phyloP scores from a whole-genome alignment of 2,329 filamentous ascomycete genomes.

The Botrytis cinerea region DNA sequence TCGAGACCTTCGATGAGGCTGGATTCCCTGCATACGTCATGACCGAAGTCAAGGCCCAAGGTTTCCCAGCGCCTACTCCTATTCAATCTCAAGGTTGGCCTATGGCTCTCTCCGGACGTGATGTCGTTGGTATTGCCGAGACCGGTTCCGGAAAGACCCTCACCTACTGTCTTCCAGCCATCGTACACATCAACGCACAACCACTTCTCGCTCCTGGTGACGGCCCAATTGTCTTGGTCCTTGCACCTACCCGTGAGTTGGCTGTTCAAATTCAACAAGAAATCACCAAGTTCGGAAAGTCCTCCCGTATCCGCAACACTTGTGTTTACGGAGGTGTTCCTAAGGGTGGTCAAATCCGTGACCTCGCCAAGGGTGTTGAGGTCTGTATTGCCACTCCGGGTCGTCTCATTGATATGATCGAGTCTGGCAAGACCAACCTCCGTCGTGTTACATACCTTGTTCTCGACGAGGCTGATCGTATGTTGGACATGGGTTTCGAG shows the following conservation, averaged over 20 bases:
- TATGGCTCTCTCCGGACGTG: conserved; percentile 96
- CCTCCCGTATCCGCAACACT: conserved; percentile 95
- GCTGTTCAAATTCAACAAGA: conserved; percentile 98
- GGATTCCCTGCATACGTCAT: conserved; percentile 97
- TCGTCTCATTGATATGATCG: conserved; percentile 97
- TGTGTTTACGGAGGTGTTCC: conserved; percentile 99
- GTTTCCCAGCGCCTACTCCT: conserved; percentile 88
- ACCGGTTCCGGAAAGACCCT: conserved; percentile 99
- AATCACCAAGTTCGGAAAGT: conserved; percentile 98
- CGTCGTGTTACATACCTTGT: conserved; percentile 97
- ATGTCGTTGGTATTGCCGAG: conserved; percentile 98
- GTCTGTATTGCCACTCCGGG: conserved; percentile 98
- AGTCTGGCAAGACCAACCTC: conserved; percentile 96
- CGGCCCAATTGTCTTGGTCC: conserved; percentile 92
- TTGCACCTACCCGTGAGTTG: conserved; percentile 95
- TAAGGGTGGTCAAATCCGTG: conserved; percentile 94
- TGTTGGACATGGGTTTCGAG: conserved; percentile 99
- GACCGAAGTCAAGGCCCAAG: conserved; percentile 97
- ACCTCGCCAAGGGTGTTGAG: conserved; percentile 92
- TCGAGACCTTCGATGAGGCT: conserved; percentile 96
- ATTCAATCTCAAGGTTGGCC: conserved; percentile 99
- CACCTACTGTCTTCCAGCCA: conserved; percentile 95
- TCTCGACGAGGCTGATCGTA: conserved; percentile 97
- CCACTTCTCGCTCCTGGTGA: conserved; percentile 93
- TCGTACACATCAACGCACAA: conserved; percentile 99